Base-by-base conservation (phyloP, 441 rosid species). In the Adansonia grandidieri region DNA sequence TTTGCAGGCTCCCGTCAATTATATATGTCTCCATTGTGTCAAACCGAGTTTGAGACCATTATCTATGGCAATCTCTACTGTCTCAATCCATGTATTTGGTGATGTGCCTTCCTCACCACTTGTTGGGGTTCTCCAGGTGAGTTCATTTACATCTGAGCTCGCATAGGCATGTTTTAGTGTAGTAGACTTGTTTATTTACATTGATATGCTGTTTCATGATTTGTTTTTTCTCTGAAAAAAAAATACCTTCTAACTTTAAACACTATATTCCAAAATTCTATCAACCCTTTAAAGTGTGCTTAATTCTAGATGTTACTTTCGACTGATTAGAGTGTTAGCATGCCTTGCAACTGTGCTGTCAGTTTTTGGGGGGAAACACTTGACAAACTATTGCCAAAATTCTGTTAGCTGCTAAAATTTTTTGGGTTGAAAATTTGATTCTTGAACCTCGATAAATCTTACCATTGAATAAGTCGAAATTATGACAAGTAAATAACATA, bases 41-140 rank as follows among this genome's bases (percentile, higher is more conserved):
- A 86, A 85, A 85, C 96, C 93, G 13, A 91, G 88, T 84, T 79
- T 91, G 85, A 89, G 96, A 84, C 92, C 96, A 62, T 68, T 91
- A 37, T 90, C 96, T 40, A 91, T 91, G 93, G 93, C 93, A 28
- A 71, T 83, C 50, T 89, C 96, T 69, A 91, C 93, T 32, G 96
- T 91, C 71, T 82, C 91, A 63, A 90, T 91, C 69, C 96, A 91
- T 82, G 76, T 90, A 70, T 90, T 91, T 75, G 96, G 93, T 15
- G 96, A 90, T 85, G 96, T 91, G 45, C 96, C 96, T 78, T 90
- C 96, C 76, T 90, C 96, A 4, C 93, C 96, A 28, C 90, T 91
- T 71, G 91, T 85, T 76, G 93, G 96, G 42, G 84, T 85, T 56
- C 80, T 91, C 77, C 89, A 90, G 92, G 94, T 91, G 62, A 58